These are phyloP conservation scores for Boletellus dicymbophilus DNA, from an alignment of 1,284 basidiomycete genomes.

Conservation along the genomic window DNA sequence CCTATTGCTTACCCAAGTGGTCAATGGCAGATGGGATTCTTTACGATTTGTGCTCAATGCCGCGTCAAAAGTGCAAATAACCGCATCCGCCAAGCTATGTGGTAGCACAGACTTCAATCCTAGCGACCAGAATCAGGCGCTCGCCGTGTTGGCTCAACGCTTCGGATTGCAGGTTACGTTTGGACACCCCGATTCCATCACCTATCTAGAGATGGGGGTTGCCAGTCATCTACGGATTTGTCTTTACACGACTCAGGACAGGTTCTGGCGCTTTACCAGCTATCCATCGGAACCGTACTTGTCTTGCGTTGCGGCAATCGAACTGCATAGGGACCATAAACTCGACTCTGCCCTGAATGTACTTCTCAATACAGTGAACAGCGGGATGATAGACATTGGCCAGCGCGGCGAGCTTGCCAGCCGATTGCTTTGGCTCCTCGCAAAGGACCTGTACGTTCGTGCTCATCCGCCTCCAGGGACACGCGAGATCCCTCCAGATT, in stretches of 20 bases:
- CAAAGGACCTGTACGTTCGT: slow-evolving; percentile 14
- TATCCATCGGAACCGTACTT: slow-evolving; percentile 15
- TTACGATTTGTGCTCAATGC: not conserved
- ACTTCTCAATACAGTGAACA: not conserved
- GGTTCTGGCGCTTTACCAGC: slow-evolving; percentile 4
- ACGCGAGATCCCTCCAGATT: too few species aligned
- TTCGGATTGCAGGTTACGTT: slow-evolving; percentile 6
- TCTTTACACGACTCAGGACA: slow-evolving; percentile 4
- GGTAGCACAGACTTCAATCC: not conserved
- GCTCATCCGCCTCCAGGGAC: too few species aligned
- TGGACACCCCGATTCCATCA: slow-evolving; percentile 6
- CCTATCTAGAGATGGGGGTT: slow-evolving; percentile 2
- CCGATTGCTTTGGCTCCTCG: slow-evolving; percentile 12
- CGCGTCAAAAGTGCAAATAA: not conserved
- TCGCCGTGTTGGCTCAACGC: slow-evolving; percentile 10
- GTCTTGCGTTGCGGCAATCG: slow-evolving; percentile 6
- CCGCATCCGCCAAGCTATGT: not conserved
- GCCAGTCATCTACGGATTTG: slow-evolving; percentile 8
- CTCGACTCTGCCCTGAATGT: not conserved
- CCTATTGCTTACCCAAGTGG: not conserved
- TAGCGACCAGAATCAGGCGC: not conserved
- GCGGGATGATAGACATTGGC: slow-evolving; percentile 12
- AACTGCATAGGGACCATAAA: not conserved
- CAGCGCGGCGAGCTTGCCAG: slow-evolving; percentile 7
- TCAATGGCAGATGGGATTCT: slow-evolving; percentile 1